A percentile compares a stretch with the other conserved stretches of the same genome.
These are phyloP conservation scores for Vairimorpha necatrix DNA, from an alignment of 371 early-diverging fungal species.

Conservation along the genomic window DNA sequence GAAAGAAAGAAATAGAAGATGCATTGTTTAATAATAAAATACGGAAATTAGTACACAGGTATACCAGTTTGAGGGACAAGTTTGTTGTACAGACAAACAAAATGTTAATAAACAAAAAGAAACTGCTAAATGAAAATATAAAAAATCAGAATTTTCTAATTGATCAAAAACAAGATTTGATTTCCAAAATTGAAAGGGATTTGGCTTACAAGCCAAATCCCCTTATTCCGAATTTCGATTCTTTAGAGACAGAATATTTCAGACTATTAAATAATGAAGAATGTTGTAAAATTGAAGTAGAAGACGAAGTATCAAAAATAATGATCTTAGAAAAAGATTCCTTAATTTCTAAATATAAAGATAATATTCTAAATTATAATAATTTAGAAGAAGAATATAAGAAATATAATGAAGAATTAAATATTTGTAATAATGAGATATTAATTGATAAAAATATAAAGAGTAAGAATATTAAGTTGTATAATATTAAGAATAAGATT, in stretches of 20 bases:
- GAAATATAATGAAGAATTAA: constrained; percentile 74
- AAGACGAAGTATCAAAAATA: constrained; percentile 5
- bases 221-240: neutral
- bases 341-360: neutral
- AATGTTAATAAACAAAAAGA: neutral
- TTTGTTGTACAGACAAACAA: neutral
- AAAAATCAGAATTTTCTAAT: constrained; percentile 9
- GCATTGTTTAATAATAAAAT: constrained; percentile 4
- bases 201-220: constrained; percentile 1
- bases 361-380: constrained; percentile 7
- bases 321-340: neutral
- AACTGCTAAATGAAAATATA: constrained; percentile 12
- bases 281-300: constrained; percentile 13
- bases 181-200: constrained; percentile 11
- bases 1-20: constrained; percentile 5
- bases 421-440: constrained; percentile 50
- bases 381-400: constrained; percentile 65
- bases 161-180: neutral
- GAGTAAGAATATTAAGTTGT: constrained; percentile 73
- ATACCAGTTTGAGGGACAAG: neutral
- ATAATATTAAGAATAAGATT: constrained; percentile 69
- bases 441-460: constrained; percentile 70
- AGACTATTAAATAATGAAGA: constrained; percentile 5
- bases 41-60: neutral
- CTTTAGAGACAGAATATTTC: neutral